These are phyloP conservation scores for Epichloe typhina DNA, from an alignment of 2,329 filamentous ascomycete species.

Conservation along the genomic window DNA sequence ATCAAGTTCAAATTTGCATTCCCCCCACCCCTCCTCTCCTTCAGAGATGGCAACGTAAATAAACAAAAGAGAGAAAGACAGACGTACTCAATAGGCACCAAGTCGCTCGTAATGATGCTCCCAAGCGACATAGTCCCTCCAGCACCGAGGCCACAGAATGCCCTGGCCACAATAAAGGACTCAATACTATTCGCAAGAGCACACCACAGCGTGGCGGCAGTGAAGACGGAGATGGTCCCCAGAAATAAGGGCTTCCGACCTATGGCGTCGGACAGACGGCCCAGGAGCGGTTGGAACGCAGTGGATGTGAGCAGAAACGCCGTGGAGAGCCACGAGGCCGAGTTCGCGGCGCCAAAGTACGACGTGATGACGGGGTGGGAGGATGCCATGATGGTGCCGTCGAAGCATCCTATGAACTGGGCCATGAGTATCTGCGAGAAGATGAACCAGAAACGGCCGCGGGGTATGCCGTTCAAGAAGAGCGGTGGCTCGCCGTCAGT, in stretches of 20 bases:
- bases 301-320: conserved; percentile 67
- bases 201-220: conserved; percentile 55
- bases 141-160: conserved; percentile 59
- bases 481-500: conserved; percentile 7
- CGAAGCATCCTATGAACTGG: conserved; percentile 52
- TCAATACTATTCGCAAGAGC: conserved; percentile 52
- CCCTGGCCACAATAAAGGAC: conserved; percentile 58
- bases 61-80: conserved; percentile 1
- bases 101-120: conserved; percentile 57
- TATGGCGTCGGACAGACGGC: conserved; percentile 59
- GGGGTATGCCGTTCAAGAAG: conserved; percentile 34
- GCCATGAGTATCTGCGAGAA: conserved; percentile 45
- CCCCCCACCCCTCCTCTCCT: too few species aligned
- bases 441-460: conserved; percentile 46
- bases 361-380: conserved; percentile 72
- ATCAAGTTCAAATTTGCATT: background rate
- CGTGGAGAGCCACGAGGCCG: conserved; percentile 72
- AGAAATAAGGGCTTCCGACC: conserved; percentile 57
- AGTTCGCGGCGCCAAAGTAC: conserved; percentile 64
- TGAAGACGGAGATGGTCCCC: conserved; percentile 47
- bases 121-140: conserved; percentile 55
- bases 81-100: conserved; percentile 57
- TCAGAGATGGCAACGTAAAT: background rate
- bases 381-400: conserved; percentile 70
- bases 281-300: conserved; percentile 61